Evolutionary conservation across 352 stramenopile genomes (phyloP), one percentile per base, ranked within the genome.

Genomic region (Phytophthora ohioensis): DNA sequence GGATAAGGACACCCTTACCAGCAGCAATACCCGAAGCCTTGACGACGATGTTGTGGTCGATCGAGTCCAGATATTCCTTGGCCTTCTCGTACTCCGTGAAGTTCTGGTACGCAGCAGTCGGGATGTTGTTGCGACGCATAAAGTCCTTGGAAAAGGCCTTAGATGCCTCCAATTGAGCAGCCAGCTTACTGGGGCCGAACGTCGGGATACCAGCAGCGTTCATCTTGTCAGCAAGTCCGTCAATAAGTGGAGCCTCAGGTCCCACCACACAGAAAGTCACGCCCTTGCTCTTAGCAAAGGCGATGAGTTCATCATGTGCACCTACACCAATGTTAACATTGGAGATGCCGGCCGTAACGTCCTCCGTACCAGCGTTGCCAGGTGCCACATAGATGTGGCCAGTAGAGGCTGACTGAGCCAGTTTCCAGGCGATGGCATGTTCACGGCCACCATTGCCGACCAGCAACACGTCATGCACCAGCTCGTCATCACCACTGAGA

Each of bases 121-220:
- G 97, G 58, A 99, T 99, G 67, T 81, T 77, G 84, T 99, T 96
- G 65, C 98, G 88, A 71, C 96, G 85, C 91, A 99, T 98, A 66
- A 99, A 99, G 70, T 99, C 97, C 88, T 99, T 99, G 67, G 91
- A 96, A 75, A 98, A 98, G 5, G 97, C 95, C 90, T 99, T 99
- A 61, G 95, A 99, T 32, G 96, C 98, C 85, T 99, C 98, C 43
- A 99, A 84, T 64, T 97, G 89, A 2, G 98, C 96, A 4, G 97
- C 98, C 48, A 94, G 88, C 63, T 92, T 92, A 51, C 82, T 98
- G 3, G 98, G 98, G 17, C 98, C 98, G 81, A 99, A 99, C 45
- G 90, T 93, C 54, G 92, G 88, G n/a, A 99, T 89, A 55, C 94
- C 90, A 11, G 91, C 91, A 10, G 87, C 81, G 41, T 85, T 94